Base-by-base conservation (phyloP, 169 alveolate genomes). In the Plasmodium falciparum region DNA sequence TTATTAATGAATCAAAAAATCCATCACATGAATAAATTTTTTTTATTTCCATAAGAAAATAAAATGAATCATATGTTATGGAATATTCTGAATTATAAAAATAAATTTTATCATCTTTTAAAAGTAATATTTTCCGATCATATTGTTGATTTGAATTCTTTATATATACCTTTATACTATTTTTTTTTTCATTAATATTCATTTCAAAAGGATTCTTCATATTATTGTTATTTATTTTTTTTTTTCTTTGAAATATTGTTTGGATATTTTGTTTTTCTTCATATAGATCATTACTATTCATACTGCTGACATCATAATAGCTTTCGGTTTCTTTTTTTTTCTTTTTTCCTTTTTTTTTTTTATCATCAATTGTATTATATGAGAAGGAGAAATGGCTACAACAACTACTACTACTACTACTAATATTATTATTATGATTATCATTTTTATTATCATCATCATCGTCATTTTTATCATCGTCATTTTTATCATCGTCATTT, bases 11-110 rank as follows among this genome's bases (percentile, higher is more conserved):
- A 20, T 83, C 91, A 63, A 83, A 83, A 47, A 83, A 83, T 49
- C 91, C 91, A 39, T 83, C 73, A 49, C 83, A 83, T 22, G 80
- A 69, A 49, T 69, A 83, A 20, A 83, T 63, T 56, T 83, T 83
- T 83, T 83, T 83, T 45, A 83, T 50, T 39, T 83, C 91, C 91
- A 83, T 83, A n/a, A 83, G 63, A 73, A 69, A 83, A 63, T 83
- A 83, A 29, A 83, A 83, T 17, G 85, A 69, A 56, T 83, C 91
- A 62, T 83, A 83, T 20, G 91, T 69, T 20, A 83, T 83, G 13
- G 91, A 20, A 83, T 69, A n/a, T 62, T 83, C 91, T 20, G 80
- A 56, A 52, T 56, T 43, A 63, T 83, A 83, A 58, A 83, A 83
- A 29, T 58, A 83, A 7, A 83, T 13, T 83, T 69, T 83, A 29